Percentiles rank a stretch among this genome's conserved stretches.
Conservation (phyloP, 2,329 filamentous ascomycete species). For the Colletotrichum sp. region DNA sequence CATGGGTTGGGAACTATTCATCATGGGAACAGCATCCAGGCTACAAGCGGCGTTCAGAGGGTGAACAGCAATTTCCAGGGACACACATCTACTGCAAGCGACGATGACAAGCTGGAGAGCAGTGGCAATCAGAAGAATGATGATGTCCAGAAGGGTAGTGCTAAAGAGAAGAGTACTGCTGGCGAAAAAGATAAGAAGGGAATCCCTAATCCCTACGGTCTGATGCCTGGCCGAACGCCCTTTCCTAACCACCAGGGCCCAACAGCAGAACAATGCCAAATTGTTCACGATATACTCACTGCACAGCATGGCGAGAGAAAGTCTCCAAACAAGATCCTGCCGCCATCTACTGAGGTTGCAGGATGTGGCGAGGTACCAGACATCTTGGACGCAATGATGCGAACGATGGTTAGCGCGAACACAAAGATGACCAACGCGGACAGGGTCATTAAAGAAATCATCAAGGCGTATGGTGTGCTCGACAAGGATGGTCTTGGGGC, state of each 20-base stretch:
- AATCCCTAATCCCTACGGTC: slow-evolving; percentile 47
- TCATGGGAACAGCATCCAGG: background rate
- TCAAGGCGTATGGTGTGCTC: slow-evolving; percentile 67
- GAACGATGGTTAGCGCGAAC: slow-evolving; percentile 58
- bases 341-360: slow-evolving; percentile 72
- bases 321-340: slow-evolving; percentile 70
- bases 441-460: slow-evolving; percentile 68
- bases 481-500: slow-evolving; percentile 66
- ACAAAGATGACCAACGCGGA: slow-evolving; percentile 60
- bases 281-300: slow-evolving; percentile 70
- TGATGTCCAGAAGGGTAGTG: background rate
- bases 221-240: slow-evolving; percentile 63
- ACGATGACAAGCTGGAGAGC: background rate
- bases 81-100: background rate
- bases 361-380: slow-evolving; percentile 67
- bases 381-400: slow-evolving; percentile 57
- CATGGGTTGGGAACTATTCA: slow-evolving; percentile 21
- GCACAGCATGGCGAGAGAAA: slow-evolving; percentile 68
- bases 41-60: background rate
- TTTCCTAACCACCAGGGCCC: slow-evolving; percentile 72
- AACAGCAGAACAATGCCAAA: slow-evolving; percentile 70
- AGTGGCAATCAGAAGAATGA: background rate
- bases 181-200: slow-evolving; percentile 16
- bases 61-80: background rate
- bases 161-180: background rate